These are phyloP conservation scores for Digitaria exilis DNA, from an alignment of 202 grass and related monocot genomes.

Conservation along the genomic window DNA sequence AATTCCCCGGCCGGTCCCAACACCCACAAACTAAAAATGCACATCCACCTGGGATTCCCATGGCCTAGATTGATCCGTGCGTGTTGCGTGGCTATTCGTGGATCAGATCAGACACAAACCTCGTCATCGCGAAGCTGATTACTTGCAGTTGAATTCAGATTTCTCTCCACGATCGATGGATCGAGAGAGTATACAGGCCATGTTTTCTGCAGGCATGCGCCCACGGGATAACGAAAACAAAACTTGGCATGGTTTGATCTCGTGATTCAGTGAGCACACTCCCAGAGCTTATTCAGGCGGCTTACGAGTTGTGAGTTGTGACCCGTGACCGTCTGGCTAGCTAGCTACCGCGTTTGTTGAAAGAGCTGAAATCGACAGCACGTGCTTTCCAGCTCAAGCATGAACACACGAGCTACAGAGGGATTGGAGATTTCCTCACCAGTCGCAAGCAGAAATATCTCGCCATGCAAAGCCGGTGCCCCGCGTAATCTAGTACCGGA, in stretches of 20 bases:
- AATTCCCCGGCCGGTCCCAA: constrained; percentile 34
- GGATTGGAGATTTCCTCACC: not conserved
- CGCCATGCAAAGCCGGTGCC: not conserved
- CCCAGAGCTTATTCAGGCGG: not conserved
- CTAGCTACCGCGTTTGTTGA: not conserved
- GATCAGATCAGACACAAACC: not conserved
- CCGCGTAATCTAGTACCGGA: constrained; percentile 35
- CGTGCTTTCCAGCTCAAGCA: not conserved
- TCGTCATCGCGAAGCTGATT: too few relatives aligned
- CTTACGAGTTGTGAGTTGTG: not conserved
- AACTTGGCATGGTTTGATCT: too few relatives aligned
- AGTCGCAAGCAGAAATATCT: constrained; percentile 26
- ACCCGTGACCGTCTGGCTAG: not conserved
- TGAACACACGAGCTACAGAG: not conserved
- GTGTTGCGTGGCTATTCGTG: constrained; percentile 17
- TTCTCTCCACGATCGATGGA: not conserved
- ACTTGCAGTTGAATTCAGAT: not conserved
- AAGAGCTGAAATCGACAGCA: not conserved
- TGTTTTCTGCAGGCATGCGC: not conserved
- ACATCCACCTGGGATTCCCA: not conserved
- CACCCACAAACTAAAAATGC: not conserved
- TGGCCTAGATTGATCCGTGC: not conserved
- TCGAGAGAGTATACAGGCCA: not conserved
- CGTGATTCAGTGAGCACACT: not conserved
- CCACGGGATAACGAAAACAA: not conserved